A percentile compares a stretch with the other conserved stretches of the same genome.
Conservation (phyloP, 331 rosid genomes). For the Pyracantha coccinea region DNA sequence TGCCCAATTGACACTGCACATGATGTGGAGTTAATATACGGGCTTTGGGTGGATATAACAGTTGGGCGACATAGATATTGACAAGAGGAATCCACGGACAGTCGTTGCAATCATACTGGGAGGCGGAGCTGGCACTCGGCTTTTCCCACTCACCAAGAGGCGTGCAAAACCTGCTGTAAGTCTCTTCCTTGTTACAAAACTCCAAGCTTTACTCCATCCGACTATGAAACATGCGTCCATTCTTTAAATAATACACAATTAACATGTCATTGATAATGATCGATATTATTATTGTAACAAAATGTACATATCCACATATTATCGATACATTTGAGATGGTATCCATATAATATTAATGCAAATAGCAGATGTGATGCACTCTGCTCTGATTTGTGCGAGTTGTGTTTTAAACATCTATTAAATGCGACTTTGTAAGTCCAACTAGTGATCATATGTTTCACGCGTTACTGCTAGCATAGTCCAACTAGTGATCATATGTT, state of each 20-base stretch:
- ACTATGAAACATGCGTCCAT: neutral
- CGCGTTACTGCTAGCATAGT: too few relatives aligned
- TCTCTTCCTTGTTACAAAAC: neutral
- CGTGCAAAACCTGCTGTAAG: slow-evolving; percentile 93
- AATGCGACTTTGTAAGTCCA: too few relatives aligned
- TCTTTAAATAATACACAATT: too few relatives aligned
- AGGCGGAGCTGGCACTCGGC: slow-evolving; percentile 97
- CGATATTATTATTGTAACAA: neutral
- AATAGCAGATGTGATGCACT: neutral
- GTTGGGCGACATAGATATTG: slow-evolving; percentile 54
- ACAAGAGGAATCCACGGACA: slow-evolving; percentile 55
- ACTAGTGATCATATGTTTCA: neutral
- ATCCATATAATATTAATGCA: too few relatives aligned
- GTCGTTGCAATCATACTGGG: slow-evolving; percentile 84
- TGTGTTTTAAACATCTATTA: too few relatives aligned
- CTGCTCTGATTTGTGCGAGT: neutral
- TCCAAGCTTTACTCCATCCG: neutral
- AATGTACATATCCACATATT: neutral
- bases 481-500: too few relatives aligned
- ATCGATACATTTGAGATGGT: too few relatives aligned
- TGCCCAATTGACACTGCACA: neutral
- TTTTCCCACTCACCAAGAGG: slow-evolving; percentile 84
- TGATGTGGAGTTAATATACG: neutral
- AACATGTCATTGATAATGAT: neutral
- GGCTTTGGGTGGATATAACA: slow-evolving; percentile 17